These are phyloP conservation scores for Aspergillus sp. DNA, from an alignment of 2,329 filamentous ascomycete genomes.

Conservation along the genomic window DNA sequence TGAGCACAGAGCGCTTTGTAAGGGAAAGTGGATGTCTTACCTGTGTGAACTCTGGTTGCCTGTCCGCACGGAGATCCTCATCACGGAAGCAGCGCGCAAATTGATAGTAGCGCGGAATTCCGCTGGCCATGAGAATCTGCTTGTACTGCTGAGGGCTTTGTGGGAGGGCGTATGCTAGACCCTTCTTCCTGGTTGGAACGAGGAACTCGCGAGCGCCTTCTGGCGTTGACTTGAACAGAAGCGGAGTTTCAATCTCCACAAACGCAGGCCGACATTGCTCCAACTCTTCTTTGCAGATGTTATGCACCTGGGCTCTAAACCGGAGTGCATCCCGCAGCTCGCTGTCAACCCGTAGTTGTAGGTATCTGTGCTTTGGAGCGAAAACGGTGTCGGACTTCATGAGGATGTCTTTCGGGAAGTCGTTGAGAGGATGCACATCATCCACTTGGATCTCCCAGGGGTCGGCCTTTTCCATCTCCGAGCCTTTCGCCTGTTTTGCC, in stretches of 20 bases:
- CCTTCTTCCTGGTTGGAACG: slow-evolving; percentile 76
- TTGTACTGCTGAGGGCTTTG: slow-evolving; percentile 99
- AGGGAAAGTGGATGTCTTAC: slow-evolving; percentile 41
- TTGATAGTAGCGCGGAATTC: slow-evolving; percentile 80
- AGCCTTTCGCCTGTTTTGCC: slow-evolving; percentile 34
- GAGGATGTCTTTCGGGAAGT: slow-evolving; percentile 72
- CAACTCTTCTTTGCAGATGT: slow-evolving; percentile 55
- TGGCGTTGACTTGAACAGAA: slow-evolving; percentile 95
- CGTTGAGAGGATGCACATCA: slow-evolving; percentile 66
- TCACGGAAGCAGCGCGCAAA: slow-evolving; percentile 94
- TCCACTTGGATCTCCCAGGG: slow-evolving; percentile 61
- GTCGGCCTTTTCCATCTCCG: slow-evolving; percentile 29
- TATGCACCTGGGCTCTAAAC: slow-evolving; percentile 64
- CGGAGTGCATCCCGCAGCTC: slow-evolving; percentile 66
- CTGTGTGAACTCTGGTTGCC: slow-evolving; percentile 96
- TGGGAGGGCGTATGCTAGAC: slow-evolving; percentile 82
- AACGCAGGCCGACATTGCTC: slow-evolving; percentile 56
- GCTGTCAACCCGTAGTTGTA: slow-evolving; percentile 77
- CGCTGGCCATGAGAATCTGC: slow-evolving; percentile 92
- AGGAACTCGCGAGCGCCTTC: slow-evolving; percentile 94
- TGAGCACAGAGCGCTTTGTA: neutral
- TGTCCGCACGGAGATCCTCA: slow-evolving; percentile 86
- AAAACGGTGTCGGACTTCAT: slow-evolving; percentile 74
- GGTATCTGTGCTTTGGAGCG: slow-evolving; percentile 70
- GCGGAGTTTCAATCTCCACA: slow-evolving; percentile 82